Conservation (phyloP, 1,284 basidiomycete genomes). For the Heliocybe sulcata region DNA sequence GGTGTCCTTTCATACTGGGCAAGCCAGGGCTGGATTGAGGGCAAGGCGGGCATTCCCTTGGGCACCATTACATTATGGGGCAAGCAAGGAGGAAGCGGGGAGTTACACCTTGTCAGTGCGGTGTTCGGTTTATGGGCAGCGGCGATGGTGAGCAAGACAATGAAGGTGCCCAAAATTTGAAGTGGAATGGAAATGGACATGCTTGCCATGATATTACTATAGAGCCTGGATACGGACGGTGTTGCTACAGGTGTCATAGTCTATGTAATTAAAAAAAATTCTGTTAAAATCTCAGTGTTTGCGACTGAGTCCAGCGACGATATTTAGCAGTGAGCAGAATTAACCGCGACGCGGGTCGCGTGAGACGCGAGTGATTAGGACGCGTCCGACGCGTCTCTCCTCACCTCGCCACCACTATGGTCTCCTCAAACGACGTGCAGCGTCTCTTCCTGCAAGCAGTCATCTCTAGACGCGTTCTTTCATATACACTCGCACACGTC, state of each 20-base stretch:
- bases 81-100: conserved; percentile 61
- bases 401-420: conserved; percentile 27
- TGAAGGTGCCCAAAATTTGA: conserved; percentile 75
- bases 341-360: background rate
- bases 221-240: background rate
- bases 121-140: conserved; percentile 82
- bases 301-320: no score
- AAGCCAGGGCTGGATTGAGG: conserved; percentile 77
- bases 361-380: conserved; percentile 3
- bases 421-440: conserved; percentile 51
- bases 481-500: conserved; percentile 50
- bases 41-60: conserved; percentile 67
- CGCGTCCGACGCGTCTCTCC: conserved; percentile 6
- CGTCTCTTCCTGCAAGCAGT: conserved; percentile 73
- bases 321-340: background rate
- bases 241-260: background rate
- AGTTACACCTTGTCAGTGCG: conserved; percentile 71
- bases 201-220: background rate
- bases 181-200: background rate
- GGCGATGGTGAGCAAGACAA: conserved; percentile 93
- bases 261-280: background rate
- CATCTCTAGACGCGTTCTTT: conserved; percentile 60
- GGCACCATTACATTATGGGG: conserved; percentile 74
- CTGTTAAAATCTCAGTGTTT: background rate
- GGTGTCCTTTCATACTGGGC: conserved; percentile 79